Conservation (phyloP, 371 early-diverging fungal genomes). For the Batrachochytrium dendrobatidis region DNA sequence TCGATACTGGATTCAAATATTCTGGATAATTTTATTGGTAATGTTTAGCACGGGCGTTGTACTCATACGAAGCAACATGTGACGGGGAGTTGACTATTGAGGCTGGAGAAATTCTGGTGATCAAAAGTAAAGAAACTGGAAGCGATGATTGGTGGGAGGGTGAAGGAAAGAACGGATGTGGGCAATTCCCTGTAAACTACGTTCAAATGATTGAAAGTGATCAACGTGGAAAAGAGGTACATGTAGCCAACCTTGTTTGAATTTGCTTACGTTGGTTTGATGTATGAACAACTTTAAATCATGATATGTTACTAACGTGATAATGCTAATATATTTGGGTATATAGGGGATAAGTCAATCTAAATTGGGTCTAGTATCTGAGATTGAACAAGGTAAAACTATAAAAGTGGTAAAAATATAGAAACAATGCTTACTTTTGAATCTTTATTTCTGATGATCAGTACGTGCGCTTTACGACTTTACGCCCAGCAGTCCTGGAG, state of each 20-base stretch:
- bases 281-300: too few species aligned
- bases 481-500: slow-evolving; percentile 20
- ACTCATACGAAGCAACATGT: slow-evolving; percentile 34
- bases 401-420: too few species aligned
- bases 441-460: too few species aligned
- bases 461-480: slow-evolving; percentile 36
- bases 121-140: slow-evolving; percentile 30
- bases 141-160: slow-evolving; percentile 44
- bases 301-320: too few species aligned
- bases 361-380: not conserved
- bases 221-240: too few species aligned
- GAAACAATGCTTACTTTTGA: too few species aligned
- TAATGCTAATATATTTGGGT: too few species aligned
- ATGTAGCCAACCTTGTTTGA: too few species aligned
- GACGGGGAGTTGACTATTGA: slow-evolving; percentile 29
- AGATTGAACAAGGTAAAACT: not conserved
- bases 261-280: too few species aligned
- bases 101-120: not conserved
- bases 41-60: slow-evolving; percentile 24
- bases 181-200: slow-evolving; percentile 11
- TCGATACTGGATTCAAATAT: too few species aligned
- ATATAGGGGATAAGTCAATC: too few species aligned
- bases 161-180: slow-evolving; percentile 19
- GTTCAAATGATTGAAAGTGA: not conserved
- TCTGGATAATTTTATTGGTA: too few species aligned